A percentile compares a stretch with the other conserved stretches of the same genome.
phyloP scores from a whole-genome alignment of 2,329 filamentous ascomycete genomes.

The Epichloe scottii region DNA sequence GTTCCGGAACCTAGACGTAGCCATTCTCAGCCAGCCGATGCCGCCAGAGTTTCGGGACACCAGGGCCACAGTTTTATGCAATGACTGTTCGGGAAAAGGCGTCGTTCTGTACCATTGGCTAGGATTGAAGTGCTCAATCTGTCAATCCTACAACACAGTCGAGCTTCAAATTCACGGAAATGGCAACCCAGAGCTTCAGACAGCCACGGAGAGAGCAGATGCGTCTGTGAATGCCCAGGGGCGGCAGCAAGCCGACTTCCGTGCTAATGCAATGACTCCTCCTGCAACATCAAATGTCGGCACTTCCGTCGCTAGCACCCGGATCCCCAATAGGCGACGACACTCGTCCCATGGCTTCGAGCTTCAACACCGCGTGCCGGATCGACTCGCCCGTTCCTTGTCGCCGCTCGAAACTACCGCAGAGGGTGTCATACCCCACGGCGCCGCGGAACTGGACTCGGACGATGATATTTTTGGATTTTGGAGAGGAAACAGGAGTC shows the following conservation, averaged over 20 bases:
- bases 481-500: constrained; percentile 31
- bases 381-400: constrained; percentile 32
- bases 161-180: constrained; percentile 48
- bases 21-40: constrained; percentile 86
- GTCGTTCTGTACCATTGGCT: constrained; percentile 89
- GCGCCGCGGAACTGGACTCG: constrained; percentile 30
- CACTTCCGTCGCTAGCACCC: constrained; percentile 1
- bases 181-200: constrained; percentile 16
- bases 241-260: constrained; percentile 2
- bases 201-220: constrained; percentile 13
- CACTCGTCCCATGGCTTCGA: constrained; percentile 27
- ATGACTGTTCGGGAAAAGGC: constrained; percentile 84
- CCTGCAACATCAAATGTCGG: background rate
- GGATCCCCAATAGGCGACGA: constrained; percentile 20
- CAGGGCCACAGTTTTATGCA: constrained; percentile 76
- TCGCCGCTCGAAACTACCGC: constrained; percentile 23
- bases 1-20: constrained; percentile 80
- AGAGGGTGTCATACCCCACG: constrained; percentile 15
- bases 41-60: constrained; percentile 70
- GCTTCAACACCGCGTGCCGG: constrained; percentile 20
- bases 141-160: constrained; percentile 57
- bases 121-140: constrained; percentile 74
- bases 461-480: constrained; percentile 46
- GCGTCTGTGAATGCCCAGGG: constrained; percentile 1
- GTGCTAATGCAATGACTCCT: background rate